A percentile compares a stretch with the other conserved stretches of the same genome.
phyloP scores from a whole-genome alignment of 805 yeast genomes.

The Torulaspora maleeae region DNA sequence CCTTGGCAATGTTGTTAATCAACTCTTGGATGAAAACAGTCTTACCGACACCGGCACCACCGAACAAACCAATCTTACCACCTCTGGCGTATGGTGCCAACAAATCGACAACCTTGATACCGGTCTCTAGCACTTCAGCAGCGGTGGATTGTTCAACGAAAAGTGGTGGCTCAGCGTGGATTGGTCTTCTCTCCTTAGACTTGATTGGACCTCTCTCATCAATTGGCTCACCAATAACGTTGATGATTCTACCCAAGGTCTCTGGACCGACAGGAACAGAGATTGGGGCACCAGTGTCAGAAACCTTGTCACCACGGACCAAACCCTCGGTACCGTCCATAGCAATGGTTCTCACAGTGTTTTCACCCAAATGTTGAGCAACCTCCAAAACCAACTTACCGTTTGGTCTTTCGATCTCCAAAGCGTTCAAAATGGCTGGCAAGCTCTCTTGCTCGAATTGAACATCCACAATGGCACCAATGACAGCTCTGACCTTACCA shows the following conservation, averaged over 20 bases:
- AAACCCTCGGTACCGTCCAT: constrained; percentile 99
- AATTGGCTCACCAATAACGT: constrained; percentile 98
- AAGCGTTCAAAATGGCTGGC: constrained; percentile 96
- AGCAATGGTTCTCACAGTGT: constrained; percentile 99
- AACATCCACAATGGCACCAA: constrained; percentile 99
- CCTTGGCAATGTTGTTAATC: constrained; percentile 99
- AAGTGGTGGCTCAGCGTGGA: constrained; percentile 96
- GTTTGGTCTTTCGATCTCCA: constrained; percentile 74
- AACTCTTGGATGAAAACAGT: constrained; percentile 99
- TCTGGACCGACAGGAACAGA: constrained; percentile 99
- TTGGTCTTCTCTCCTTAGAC: constrained; percentile 90
- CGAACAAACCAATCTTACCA: constrained; percentile 99
- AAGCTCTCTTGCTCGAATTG: constrained; percentile 96
- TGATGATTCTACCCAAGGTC: constrained; percentile 96
- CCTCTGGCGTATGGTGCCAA: constrained; percentile 99
- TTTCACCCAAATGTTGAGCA: constrained; percentile 99
- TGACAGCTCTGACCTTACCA: constrained; percentile 94
- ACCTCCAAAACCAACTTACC: constrained; percentile 93
- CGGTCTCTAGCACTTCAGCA: constrained; percentile 98
- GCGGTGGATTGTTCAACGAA: constrained; percentile 96
- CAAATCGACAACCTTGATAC: constrained; percentile 99
- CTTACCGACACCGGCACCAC: constrained; percentile 99
- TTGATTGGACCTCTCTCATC: constrained; percentile 99
- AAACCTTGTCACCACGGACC: constrained; percentile 90
- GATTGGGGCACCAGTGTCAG: constrained; percentile 97